Percentiles rank a stretch among this genome's conserved stretches.
Evolutionary conservation across 2,329 filamentous ascomycete species (phyloP).

Genomic region (Albophoma yamanashiensis): DNA sequence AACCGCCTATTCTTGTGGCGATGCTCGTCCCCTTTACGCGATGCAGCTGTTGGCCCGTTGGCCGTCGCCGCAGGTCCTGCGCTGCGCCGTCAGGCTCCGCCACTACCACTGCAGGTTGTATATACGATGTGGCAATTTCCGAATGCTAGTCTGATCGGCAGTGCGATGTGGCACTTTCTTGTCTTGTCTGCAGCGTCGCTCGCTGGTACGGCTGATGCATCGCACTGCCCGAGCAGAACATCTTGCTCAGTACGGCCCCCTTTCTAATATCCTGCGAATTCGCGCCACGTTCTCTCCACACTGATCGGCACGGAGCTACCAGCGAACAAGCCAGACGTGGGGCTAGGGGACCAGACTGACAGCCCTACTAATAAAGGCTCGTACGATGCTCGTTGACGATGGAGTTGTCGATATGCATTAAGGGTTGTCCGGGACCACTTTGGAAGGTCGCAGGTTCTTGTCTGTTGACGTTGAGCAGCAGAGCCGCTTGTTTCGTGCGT

Average conservation of each 20-base stretch:
- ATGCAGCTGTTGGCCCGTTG: not conserved
- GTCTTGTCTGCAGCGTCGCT: not conserved
- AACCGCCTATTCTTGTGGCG: not conserved
- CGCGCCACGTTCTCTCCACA: not conserved
- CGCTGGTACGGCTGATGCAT: not conserved
- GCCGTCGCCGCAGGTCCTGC: not conserved
- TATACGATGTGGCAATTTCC: not conserved
- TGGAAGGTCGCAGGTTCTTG: not conserved
- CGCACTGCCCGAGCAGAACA: not conserved
- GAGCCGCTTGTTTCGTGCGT: not conserved
- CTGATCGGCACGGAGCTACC: not conserved
- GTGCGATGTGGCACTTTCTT: not conserved
- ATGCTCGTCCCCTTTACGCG: not conserved
- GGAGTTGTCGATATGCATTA: not conserved
- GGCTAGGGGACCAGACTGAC: constrained; percentile 7
- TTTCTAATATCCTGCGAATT: not conserved
- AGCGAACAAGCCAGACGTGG: constrained; percentile 11
- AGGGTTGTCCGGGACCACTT: not conserved
- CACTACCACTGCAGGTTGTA: not conserved
- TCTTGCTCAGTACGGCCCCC: not conserved
- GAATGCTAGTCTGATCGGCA: not conserved
- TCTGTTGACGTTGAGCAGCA: not conserved
- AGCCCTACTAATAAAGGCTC: not conserved
- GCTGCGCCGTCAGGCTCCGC: not conserved
- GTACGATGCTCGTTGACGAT: not conserved